phyloP scores from a whole-genome alignment of 768 basidiomycete genomes.

The button mushroom (Agaricus bisporus) region DNA sequence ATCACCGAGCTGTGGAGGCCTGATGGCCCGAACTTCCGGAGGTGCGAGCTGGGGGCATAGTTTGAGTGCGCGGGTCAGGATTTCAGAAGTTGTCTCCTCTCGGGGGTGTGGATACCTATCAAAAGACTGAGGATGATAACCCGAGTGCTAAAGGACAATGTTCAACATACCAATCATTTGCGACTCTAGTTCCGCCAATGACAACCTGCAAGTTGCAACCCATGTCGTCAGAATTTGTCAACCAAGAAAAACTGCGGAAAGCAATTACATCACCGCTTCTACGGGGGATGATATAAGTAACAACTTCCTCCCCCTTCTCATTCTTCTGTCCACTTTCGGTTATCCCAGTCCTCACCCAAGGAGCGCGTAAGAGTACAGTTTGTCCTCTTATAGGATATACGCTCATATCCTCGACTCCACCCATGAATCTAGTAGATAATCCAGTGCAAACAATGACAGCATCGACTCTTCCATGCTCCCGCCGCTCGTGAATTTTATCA shows the following conservation, averaged over 20 bases:
- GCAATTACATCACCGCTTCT: slow-evolving; percentile 43
- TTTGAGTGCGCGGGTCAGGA: slow-evolving; percentile 45
- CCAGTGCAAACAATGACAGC: slow-evolving; percentile 71
- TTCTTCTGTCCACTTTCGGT: slow-evolving; percentile 29
- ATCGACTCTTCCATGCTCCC: slow-evolving; percentile 15
- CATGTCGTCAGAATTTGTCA: neutral
- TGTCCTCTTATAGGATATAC: slow-evolving; percentile 82
- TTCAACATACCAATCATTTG: slow-evolving; percentile 51
- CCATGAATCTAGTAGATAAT: slow-evolving; percentile 65
- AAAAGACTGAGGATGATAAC: no score
- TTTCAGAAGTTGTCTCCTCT: slow-evolving; percentile 53
- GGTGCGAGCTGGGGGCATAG: slow-evolving; percentile 55
- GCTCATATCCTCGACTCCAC: slow-evolving; percentile 74
- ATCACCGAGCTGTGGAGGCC: slow-evolving; percentile 45
- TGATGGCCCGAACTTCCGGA: slow-evolving; percentile 39
- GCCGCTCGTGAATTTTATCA: slow-evolving; percentile 5
- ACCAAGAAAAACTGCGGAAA: neutral
- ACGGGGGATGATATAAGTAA: slow-evolving; percentile 62
- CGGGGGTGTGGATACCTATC: slow-evolving; percentile 62
- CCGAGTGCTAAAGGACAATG: neutral
- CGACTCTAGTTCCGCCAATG: slow-evolving; percentile 52
- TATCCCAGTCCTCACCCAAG: slow-evolving; percentile 54
- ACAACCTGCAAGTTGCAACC: slow-evolving; percentile 38
- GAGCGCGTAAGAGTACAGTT: slow-evolving; percentile 69
- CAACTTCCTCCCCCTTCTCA: slow-evolving; percentile 27